Evolutionary conservation across 2,329 filamentous ascomycete species (phyloP).

Genomic region (Cephalotrichum gorgonifer): DNA sequence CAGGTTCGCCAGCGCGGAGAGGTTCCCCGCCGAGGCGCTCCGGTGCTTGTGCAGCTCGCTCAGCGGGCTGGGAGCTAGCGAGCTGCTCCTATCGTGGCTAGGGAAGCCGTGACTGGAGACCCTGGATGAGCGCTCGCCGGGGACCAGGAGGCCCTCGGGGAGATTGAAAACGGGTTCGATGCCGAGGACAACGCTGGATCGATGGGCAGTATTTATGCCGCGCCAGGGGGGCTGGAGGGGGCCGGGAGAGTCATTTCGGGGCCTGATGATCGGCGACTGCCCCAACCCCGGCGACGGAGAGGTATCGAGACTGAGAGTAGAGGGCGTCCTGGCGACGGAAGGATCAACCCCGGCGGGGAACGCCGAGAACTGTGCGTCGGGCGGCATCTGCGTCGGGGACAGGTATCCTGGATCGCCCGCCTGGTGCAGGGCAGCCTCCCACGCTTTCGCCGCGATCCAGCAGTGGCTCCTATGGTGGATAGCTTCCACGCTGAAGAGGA

Average conservation of each 20-base stretch:
- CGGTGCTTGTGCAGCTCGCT: slow-evolving; percentile 11
- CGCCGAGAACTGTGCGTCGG: neutral
- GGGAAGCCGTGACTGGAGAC: slow-evolving; percentile 2
- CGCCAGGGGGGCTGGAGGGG: slow-evolving; percentile 13
- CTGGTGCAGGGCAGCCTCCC: slow-evolving; percentile 24
- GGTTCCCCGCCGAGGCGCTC: slow-evolving; percentile 24
- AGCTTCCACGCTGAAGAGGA: slow-evolving; percentile 51
- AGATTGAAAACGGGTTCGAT: slow-evolving; percentile 25
- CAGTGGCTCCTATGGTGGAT: slow-evolving; percentile 49
- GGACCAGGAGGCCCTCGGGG: slow-evolving; percentile 6
- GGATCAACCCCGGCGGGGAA: neutral
- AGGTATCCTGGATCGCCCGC: slow-evolving; percentile 8
- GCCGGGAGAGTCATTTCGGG: slow-evolving; percentile 26
- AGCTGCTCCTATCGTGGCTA: slow-evolving; percentile 18
- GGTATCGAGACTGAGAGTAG: slow-evolving; percentile 12
- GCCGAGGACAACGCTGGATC: slow-evolving; percentile 32
- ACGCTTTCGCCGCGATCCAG: slow-evolving; percentile 41
- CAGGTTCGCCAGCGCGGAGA: slow-evolving; percentile 16
- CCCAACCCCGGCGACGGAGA: slow-evolving; percentile 16
- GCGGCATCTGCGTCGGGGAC: no score
- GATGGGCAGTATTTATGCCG: slow-evolving; percentile 18
- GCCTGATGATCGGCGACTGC: slow-evolving; percentile 20
- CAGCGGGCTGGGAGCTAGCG: slow-evolving; percentile 8
- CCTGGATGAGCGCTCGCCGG: slow-evolving; percentile 6
- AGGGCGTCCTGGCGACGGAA: slow-evolving; percentile 10